Base-by-base conservation (phyloP, 2,329 filamentous ascomycete species). In the Xylariaceae sp. region DNA sequence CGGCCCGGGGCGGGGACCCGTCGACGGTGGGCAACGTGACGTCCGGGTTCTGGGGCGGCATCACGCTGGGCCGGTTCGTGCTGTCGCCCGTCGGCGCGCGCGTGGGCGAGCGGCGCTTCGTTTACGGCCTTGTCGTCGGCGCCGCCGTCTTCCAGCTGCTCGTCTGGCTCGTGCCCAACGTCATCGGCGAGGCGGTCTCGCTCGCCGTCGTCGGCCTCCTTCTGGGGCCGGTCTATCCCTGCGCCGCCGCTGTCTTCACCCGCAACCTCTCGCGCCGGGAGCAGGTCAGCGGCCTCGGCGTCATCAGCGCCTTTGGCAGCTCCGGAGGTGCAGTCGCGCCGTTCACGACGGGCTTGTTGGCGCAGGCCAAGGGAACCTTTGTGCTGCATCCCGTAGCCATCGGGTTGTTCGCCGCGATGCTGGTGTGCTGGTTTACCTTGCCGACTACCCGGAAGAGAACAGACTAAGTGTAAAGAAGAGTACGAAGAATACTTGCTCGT, bases 221-320 rank as follows among this genome's bases (percentile, higher is more conserved):
- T 19, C 67, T 94, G 1, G 87, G 88, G 0, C 86, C 87, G 0
- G 72, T 94, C 4, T 94, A 88, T 54, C 85, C 87, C 0, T 88
- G 83, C 55, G 76, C 81, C 0, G 72, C 76, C 3, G 73, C 75
- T 1, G 68, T 85, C 5, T 81, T 86, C 49, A 71, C 80, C 38
- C 67, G 74, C 27, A 63, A 73, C 24, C 69, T 88, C 57, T 73
- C 71, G 12, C 65, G 74, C 12, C 64, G 70, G 27, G 67, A 85
- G 40, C 76, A 80, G 46, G 71, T 82, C 13, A 77, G 74, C 29
- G 74, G 76, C 1, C 70, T 87, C 48, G 74, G 81, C 2, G 76
- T 85, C 39, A 85, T 87, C 43, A 77, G 73, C 15, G 79, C 80
- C 3, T 83, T 82, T 51, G 83, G 81, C 0, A 83, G 76, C 51